These are phyloP conservation scores for Penicillium canescens DNA, from an alignment of 495 filamentous ascomycete species.

Conservation along the genomic window DNA sequence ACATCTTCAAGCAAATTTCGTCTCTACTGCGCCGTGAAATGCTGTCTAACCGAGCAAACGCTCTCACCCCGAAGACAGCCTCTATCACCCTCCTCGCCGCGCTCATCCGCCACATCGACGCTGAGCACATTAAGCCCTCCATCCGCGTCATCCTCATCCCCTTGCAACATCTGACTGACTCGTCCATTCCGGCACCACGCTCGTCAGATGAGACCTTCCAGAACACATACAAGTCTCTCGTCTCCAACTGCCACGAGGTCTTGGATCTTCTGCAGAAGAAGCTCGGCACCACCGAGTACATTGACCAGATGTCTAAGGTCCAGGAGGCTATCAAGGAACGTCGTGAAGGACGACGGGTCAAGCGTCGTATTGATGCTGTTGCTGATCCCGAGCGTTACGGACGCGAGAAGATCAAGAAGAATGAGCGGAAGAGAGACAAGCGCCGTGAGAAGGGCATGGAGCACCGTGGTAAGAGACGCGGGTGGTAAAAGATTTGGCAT, in stretches of 20 bases:
- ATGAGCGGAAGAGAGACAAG: slow-evolving; percentile 80
- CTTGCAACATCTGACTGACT: slow-evolving; percentile 80
- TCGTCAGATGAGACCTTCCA: slow-evolving; percentile 67
- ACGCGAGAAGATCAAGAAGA: slow-evolving; percentile 78
- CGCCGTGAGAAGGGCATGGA: slow-evolving; percentile 73
- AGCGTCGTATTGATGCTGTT: slow-evolving; percentile 85
- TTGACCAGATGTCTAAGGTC: slow-evolving; percentile 65
- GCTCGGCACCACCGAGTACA: slow-evolving; percentile 77
- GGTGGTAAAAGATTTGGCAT: slow-evolving; percentile 47
- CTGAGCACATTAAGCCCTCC: slow-evolving; percentile 56
- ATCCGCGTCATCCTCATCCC: slow-evolving; percentile 70
- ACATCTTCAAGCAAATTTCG: slow-evolving; percentile 73
- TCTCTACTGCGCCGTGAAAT: slow-evolving; percentile 78
- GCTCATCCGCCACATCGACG: slow-evolving; percentile 56
- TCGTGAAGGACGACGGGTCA: slow-evolving; percentile 70
- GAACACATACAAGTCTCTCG: slow-evolving; percentile 63
- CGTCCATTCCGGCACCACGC: slow-evolving; percentile 66
- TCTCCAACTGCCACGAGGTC: slow-evolving; percentile 67
- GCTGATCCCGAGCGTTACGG: slow-evolving; percentile 75
- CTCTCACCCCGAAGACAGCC: slow-evolving; percentile 71
- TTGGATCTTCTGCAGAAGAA: slow-evolving; percentile 77
- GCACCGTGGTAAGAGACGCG: slow-evolving; percentile 68
- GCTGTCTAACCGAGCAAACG: slow-evolving; percentile 56
- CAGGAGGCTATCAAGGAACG: slow-evolving; percentile 66
- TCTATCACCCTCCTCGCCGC: slow-evolving; percentile 71